These are phyloP conservation scores for Cladosporium colombiae DNA, from an alignment of 2,329 filamentous ascomycete species.

Conservation along the genomic window DNA sequence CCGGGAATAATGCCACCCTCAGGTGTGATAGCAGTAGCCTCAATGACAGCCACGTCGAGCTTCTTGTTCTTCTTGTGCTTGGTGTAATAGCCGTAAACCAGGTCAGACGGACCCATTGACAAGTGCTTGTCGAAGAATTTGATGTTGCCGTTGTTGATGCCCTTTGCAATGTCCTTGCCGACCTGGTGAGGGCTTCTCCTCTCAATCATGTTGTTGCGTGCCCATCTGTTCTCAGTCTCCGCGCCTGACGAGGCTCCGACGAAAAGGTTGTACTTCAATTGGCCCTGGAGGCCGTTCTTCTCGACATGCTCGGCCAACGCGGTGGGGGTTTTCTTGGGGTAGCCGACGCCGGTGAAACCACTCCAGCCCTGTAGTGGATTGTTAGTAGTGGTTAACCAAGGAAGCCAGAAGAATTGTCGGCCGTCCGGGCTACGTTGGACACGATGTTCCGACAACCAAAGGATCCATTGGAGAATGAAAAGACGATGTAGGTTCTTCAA, in stretches of 20 bases:
- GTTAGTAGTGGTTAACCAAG: not conserved
- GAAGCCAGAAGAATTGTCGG: not conserved
- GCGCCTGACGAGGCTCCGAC: conserved; percentile 87
- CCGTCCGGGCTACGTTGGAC: not conserved
- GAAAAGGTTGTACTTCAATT: conserved; percentile 84
- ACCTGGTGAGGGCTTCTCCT: conserved; percentile 83
- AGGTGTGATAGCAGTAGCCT: conserved; percentile 79
- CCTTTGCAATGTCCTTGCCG: conserved; percentile 85
- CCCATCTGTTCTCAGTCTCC: conserved; percentile 91
- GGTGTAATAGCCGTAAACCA: conserved; percentile 77
- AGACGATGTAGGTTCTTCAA: conserved; percentile 39
- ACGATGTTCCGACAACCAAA: not conserved
- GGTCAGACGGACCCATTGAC: conserved; percentile 85
- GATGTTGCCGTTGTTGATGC: conserved; percentile 85
- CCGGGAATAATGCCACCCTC: conserved; percentile 87
- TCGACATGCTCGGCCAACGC: conserved; percentile 87
- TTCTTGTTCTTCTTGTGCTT: conserved; percentile 72
- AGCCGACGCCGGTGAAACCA: conserved; percentile 77
- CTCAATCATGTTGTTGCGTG: conserved; percentile 86
- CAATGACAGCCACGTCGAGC: conserved; percentile 80
- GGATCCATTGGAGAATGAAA: not conserved
- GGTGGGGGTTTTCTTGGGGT: conserved; percentile 72
- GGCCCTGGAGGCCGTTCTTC: conserved; percentile 77
- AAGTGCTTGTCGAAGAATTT: conserved; percentile 93
- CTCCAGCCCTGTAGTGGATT: conserved; percentile 65